Evolutionary conservation across 2,329 filamentous ascomycete genomes (phyloP), one percentile per base, ranked within the genome.

Genomic region (Neocatenulostroma microsporum): DNA sequence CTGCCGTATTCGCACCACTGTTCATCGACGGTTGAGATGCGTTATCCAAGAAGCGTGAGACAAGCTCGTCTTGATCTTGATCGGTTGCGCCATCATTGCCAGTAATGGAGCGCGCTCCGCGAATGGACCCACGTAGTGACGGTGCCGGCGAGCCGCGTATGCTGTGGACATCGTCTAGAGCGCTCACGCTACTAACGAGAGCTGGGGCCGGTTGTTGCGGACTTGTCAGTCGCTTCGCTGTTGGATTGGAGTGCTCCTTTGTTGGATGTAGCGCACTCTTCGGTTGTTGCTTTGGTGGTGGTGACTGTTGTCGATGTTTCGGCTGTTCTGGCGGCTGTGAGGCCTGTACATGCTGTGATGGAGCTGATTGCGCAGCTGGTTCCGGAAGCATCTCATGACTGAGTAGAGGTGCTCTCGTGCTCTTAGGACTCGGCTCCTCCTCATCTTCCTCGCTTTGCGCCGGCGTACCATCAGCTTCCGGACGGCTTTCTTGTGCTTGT

Each of bases 11-110:
- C 9, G 34, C 37, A 13, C 53, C 53, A 34, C 53, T 56, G 20
- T 48, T 48, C 2, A 42, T 44, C 4, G 51, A 47, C 8, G 55
- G 53, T 37, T 58, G 51, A 8, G 55, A 57, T 13, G 45, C 37
- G 28, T 45, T 50, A 9, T 53, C 49, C 7, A 58, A 45, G 38
- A 58, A 58, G 13, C 52, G 48, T 8, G 56, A 58, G 6, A 58
- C 48, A 3, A 58, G 45, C 37, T 58, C 55, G 20, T 44, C 42
- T 24, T 48, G 41, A 12, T 44, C 41, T 10, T 39, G 36, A 23
- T 30, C 34, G 12, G 11, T 19, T 15, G 42, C 37, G 19, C 37
- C 45, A 7, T 45, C 45, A 10, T 45, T 41, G 12, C 36, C 44
- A 15, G 48, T 33, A 15, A 48, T 51, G 11, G 49, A 52, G 15